Percentiles rank a stretch among this genome's conserved stretches.
These are phyloP conservation scores for Rhodofomes roseus DNA, from an alignment of 1,284 basidiomycete species.

Conservation along the genomic window DNA sequence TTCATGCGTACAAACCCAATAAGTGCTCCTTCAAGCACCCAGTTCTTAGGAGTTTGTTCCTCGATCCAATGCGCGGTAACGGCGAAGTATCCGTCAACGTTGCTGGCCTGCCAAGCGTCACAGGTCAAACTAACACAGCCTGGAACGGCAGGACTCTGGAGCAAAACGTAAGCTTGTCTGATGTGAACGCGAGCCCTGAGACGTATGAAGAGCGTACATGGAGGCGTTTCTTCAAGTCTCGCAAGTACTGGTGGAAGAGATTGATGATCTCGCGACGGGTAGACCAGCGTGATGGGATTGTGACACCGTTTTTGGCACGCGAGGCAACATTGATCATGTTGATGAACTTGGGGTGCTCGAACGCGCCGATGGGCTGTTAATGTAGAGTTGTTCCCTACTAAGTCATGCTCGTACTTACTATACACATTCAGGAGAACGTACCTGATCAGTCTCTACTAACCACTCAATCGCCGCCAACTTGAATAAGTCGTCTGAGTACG, in stretches of 20 bases:
- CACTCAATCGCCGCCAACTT: no score
- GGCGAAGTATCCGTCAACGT: constrained; percentile 25
- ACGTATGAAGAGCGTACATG: no score
- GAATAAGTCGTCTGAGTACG: no score
- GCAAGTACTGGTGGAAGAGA: no score
- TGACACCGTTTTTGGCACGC: constrained; percentile 15
- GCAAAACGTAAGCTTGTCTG: no score
- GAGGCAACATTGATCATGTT: constrained; percentile 22
- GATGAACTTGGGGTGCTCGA: constrained; percentile 23
- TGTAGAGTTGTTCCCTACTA: no score
- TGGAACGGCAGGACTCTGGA: not conserved
- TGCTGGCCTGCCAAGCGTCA: not conserved
- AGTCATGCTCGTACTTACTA: no score
- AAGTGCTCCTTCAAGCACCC: not conserved
- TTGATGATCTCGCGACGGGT: constrained; percentile 13
- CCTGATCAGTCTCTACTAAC: no score
- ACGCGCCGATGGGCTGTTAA: constrained; percentile 20
- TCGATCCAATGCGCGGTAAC: constrained; percentile 17
- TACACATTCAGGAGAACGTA: no score
- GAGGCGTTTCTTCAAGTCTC: no score
- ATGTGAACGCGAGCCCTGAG: no score
- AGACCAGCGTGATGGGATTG: constrained; percentile 4
- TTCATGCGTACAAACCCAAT: no score
- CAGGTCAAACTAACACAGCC: not conserved
- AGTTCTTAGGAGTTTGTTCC: not conserved